phyloP scores from a whole-genome alignment of 73 alveolate genomes.

The Paramecium bursaria region DNA sequence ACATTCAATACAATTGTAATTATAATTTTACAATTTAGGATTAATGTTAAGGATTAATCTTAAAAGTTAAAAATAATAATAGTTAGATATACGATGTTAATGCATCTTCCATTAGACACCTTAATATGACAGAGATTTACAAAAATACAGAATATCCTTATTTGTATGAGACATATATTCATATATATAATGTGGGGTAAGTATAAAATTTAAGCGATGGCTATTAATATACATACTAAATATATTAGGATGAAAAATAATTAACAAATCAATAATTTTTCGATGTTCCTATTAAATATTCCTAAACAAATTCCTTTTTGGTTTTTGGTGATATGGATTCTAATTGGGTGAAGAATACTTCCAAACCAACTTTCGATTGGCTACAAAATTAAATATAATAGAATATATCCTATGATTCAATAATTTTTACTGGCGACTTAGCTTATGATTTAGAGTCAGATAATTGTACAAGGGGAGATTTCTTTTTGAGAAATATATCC shows the following conservation, averaged over 20 bases:
- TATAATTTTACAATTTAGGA: not conserved
- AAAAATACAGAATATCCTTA: not conserved
- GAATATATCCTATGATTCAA: not conserved
- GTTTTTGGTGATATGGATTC: conserved; percentile 61
- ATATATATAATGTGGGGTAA: not conserved
- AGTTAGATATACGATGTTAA: not conserved
- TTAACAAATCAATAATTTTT: not conserved
- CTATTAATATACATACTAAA: not conserved
- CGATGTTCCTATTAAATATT: not conserved
- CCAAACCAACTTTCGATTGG: conserved; percentile 54
- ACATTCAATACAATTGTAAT: conserved; percentile 28
- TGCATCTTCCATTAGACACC: not conserved
- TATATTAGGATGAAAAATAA: not conserved
- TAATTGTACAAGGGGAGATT: conserved; percentile 25
- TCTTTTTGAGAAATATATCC: not conserved
- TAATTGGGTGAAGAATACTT: conserved; percentile 19
- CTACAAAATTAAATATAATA: not conserved
- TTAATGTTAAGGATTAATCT: not conserved
- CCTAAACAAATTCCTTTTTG: not conserved
- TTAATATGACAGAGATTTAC: conserved; percentile 33
- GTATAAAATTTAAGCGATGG: not conserved
- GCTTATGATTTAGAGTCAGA: conserved; percentile 47
- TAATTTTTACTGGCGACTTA: conserved; percentile 27
- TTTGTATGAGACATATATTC: conserved; percentile 25
- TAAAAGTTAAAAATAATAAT: not conserved